Base-by-base conservation (phyloP, 2,329 filamentous ascomycete species). In the Eutypa lata region DNA sequence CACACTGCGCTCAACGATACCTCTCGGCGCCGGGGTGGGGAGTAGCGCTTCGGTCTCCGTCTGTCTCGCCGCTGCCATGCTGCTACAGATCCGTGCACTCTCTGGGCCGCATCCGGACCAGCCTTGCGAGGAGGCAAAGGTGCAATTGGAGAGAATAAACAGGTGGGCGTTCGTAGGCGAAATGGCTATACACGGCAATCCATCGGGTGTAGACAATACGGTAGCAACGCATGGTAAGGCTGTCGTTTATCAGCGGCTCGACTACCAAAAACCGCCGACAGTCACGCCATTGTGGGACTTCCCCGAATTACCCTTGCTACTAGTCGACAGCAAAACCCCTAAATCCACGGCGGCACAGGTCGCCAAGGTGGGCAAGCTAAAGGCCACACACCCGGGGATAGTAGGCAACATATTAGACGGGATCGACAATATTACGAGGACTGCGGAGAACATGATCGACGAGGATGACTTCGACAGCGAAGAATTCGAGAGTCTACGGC, bases 111-210 rank as follows among this genome's bases (percentile, higher is more conserved):
- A 97, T 67, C 89, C 90, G 0, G 93, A 97, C 64, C 93, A 97
- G 70, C 90, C 91, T 3, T 74, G 85, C 1, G 86, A 91, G 51
- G 94, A 99, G 73, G 90, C 90, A n/a, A 86, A 89, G 54, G 73
- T 91, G 43, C 93, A 99, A 68, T 82, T 97, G 28, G 92, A 97
- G 74, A 86, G 93, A 58, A 97, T 99, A 73, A 99, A 99, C 71
- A 83, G 89, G 56, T 99, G 95, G 94, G 92, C 94, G 0, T 97
- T 97, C 71, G 94, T 99, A 1, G 89, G 89, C 22, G 94, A 99
- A 71, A 89, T 97, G 84, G 94, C 91, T 72, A 97, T 97, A 57
- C 94, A 99, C 68, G 94, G 93, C 37, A 97, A 96, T 66, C 94
- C 94, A 1, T 96, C 91, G 0, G 94, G 94, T 0, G 90, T 99